phyloP scores from a whole-genome alignment of 139 green algal genomes.

The Tetratostichococcus sp. region DNA sequence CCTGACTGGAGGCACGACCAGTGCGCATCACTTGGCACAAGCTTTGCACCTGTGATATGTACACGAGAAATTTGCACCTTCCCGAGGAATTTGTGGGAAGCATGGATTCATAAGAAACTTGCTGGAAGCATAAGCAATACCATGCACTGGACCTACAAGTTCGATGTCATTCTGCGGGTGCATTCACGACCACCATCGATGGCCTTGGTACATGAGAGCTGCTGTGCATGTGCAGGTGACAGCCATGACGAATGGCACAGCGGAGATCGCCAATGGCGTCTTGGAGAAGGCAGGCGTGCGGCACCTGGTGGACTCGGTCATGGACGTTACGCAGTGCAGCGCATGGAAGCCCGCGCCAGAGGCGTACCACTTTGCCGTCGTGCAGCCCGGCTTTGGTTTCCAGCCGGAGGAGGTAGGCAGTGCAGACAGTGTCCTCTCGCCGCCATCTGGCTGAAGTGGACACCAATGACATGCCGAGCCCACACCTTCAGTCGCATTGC shows the following conservation, averaged over 20 bases:
- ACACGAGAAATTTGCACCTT: too few relatives aligned
- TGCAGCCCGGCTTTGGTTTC: slow-evolving; percentile 1
- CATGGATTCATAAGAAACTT: too few relatives aligned
- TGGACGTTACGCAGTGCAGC: slow-evolving; percentile 8
- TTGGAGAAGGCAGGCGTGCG: slow-evolving; percentile 2
- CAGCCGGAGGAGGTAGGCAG: slow-evolving; percentile 4
- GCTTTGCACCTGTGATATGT: too few relatives aligned
- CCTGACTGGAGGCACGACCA: too few relatives aligned
- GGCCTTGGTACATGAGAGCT: neutral
- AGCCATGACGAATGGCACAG: slow-evolving; percentile 16
- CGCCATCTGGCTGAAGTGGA: neutral
- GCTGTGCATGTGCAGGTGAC: slow-evolving; percentile 1
- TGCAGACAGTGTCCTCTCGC: neutral
- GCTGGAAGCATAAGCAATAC: too few relatives aligned
- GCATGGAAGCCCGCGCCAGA: slow-evolving; percentile 10
- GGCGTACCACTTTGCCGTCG: slow-evolving; percentile 5
- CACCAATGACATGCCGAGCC: too few relatives aligned
- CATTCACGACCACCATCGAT: too few relatives aligned
- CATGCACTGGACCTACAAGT: too few relatives aligned
- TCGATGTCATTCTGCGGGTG: too few relatives aligned
- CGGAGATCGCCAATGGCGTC: slow-evolving; percentile 10
- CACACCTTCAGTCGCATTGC: too few relatives aligned
- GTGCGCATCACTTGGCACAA: too few relatives aligned
- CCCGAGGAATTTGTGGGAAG: too few relatives aligned
- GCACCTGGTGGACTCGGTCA: neutral